Evolutionary conservation across 2,329 filamentous ascomycete genomes (phyloP), one percentile per base, ranked within the genome.

Genomic region (Nectriaceae sp.): DNA sequence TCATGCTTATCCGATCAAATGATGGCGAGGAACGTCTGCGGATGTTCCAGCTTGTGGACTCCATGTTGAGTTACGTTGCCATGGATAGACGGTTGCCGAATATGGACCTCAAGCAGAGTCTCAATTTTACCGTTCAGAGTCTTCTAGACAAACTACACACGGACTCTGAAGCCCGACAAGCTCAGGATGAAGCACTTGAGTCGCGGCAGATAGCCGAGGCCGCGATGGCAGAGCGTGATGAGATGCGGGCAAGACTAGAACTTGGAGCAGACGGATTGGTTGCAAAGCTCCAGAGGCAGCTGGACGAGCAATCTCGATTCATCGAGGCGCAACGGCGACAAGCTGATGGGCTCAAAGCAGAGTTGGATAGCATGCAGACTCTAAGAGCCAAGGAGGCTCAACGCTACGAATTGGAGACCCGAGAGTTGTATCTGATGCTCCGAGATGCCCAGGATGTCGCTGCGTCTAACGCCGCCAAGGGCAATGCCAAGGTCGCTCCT

Each of bases 51-150:
- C 83, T 99, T 21, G 92, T 97, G 21, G 94, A 99, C 71, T 87
- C 90, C n/a, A 97, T 97, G 91, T 84, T 99, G 57, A 96, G 91
- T 70, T 97, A 97, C 70, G 93, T 99, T 54, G 93, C 93, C 61
- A 99, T 99, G 93, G 94, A 99, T 70, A 84, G 94, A 65, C 83
- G 94, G 55, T 72, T 97, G 56, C 94, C 94, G 33, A 93, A 99
- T 70, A 93, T 97, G 85, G 94, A 99, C 68, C 82, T 99, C 50
- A 97, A 97, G 75, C 93, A 97, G 70, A 96, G 91, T 65, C 82
- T 99, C 56, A 97, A 96, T 69, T 97, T 97, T 64, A 97, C 93
- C 0, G 94, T 99, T 10, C 94, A 97, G 73, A 96, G 84, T 69
- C 78, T 99, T 59, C 78, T 99, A 54, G 94, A 97, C 74, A 96